Evolutionary conservation across 208 protist species (phyloP).

Genomic region (Acanthamoeba triangularis): DNA sequence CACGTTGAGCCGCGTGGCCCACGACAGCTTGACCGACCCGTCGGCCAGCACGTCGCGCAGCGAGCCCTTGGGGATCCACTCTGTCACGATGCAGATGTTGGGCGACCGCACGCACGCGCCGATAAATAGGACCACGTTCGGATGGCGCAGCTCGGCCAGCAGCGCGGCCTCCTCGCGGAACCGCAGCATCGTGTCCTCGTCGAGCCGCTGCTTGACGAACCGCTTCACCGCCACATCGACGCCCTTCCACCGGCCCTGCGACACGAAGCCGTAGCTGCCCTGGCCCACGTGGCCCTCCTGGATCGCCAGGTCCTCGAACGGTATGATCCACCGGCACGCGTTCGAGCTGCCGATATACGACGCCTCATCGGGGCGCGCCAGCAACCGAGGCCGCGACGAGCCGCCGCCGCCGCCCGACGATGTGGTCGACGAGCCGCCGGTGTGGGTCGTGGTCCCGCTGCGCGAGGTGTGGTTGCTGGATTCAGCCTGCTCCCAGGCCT

Average conservation of each 20-base stretch:
- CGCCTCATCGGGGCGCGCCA: neutral
- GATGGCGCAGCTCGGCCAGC: constrained; percentile 44
- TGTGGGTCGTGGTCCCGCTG: neutral
- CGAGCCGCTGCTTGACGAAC: constrained; percentile 43
- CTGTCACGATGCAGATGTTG: constrained; percentile 35
- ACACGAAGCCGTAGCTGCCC: constrained; percentile 53
- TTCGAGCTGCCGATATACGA: constrained; percentile 47
- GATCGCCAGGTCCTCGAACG: constrained; percentile 17
- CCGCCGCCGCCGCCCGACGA: neutral
- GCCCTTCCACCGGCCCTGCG: constrained; percentile 44
- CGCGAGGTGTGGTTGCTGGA: neutral
- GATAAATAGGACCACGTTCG: constrained; percentile 68
- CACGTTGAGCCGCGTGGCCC: neutral
- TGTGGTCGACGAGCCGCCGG: neutral
- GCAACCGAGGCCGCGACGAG: neutral
- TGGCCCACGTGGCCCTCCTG: neutral
- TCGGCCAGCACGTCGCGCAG: constrained; percentile 36
- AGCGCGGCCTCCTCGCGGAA: constrained; percentile 61
- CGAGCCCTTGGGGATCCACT: constrained; percentile 63
- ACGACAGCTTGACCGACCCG: constrained; percentile 24
- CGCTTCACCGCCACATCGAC: constrained; percentile 71
- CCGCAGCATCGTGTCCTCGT: constrained; percentile 62
- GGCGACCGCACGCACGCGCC: constrained; percentile 19
- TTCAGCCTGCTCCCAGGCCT: neutral
- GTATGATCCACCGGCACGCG: constrained; percentile 63